Evolutionary conservation across 306 rosid genomes (phyloP).

Genomic region (Cicer bijugum): DNA sequence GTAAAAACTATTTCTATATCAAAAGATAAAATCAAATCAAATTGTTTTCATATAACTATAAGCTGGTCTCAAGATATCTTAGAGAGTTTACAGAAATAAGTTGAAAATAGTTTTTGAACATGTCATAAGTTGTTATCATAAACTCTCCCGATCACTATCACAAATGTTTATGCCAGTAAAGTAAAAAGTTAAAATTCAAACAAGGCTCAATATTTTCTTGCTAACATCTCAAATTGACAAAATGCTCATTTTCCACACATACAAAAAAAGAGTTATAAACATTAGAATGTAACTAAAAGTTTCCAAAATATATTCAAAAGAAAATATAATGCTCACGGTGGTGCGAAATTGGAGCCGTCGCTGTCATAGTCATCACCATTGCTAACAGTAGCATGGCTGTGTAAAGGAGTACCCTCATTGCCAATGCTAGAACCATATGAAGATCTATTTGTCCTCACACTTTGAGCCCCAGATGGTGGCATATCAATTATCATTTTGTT

Average conservation of each 20-base stretch:
- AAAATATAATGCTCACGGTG: conserved; percentile 63
- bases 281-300: background rate
- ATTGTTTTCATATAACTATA: too few relatives aligned
- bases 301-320: conserved; percentile 4
- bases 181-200: too few relatives aligned
- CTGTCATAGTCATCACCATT: conserved; percentile 78
- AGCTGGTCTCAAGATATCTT: too few relatives aligned
- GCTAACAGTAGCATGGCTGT: conserved; percentile 51
- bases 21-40: too few relatives aligned
- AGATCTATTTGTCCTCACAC: conserved; percentile 63
- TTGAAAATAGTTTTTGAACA: too few relatives aligned
- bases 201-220: background rate
- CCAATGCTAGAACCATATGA: conserved; percentile 73
- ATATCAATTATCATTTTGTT: conserved; percentile 67
- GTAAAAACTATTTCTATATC: too few relatives aligned
- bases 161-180: too few relatives aligned
- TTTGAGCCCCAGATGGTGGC: conserved; percentile 64
- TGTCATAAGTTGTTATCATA: too few relatives aligned
- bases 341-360: conserved; percentile 74
- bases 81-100: too few relatives aligned
- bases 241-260: conserved; percentile 1
- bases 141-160: too few relatives aligned
- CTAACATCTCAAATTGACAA: conserved; percentile 23
- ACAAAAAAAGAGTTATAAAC: background rate
- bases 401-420: conserved; percentile 58